Conservation (phyloP, 1,284 basidiomycete genomes). For the Taiwanofungus camphoratus region DNA sequence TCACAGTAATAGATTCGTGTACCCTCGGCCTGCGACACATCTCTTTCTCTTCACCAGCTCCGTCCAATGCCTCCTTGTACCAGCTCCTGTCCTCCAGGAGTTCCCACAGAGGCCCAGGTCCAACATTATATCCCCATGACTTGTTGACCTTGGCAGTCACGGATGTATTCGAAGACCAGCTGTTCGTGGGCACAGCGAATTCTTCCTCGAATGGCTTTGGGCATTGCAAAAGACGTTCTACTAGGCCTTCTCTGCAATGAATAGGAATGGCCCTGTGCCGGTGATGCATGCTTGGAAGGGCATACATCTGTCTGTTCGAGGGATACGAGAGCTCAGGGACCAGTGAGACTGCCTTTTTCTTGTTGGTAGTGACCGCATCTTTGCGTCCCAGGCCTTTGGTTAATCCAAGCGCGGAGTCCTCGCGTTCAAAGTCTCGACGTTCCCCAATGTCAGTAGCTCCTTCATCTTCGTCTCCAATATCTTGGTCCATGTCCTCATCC, state of each 20-base stretch:
- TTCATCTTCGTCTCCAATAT: conserved; percentile 1
- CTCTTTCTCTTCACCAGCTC: conserved; percentile 35
- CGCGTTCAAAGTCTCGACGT: conserved; percentile 22
- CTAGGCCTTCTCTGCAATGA: conserved; percentile 40
- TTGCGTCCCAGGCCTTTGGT: conserved; percentile 11
- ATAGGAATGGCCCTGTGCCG: conserved; percentile 61
- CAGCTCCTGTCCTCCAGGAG: conserved; percentile 69
- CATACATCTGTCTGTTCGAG: conserved; percentile 41
- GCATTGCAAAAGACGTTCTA: conserved; percentile 46
- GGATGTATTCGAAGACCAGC: conserved; percentile 38
- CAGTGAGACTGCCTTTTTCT: conserved; percentile 20
- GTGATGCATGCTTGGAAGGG: conserved; percentile 57
- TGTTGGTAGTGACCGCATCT: conserved; percentile 12
- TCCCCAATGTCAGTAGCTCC: not conserved
- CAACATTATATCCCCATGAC: conserved; percentile 65
- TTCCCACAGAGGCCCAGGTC: conserved; percentile 68
- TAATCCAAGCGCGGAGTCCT: conserved; percentile 9
- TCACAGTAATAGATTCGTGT: conserved; percentile 38
- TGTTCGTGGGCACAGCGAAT: conserved; percentile 32
- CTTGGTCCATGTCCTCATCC: not conserved
- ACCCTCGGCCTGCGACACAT: conserved; percentile 51
- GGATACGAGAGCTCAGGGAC: conserved; percentile 25
- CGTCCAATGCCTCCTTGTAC: conserved; percentile 56
- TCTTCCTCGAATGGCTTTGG: conserved; percentile 44
- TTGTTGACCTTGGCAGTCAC: conserved; percentile 48